Evolutionary conservation across 129 eudicot species (phyloP), one percentile per base, ranked within the genome.

Genomic region (Helianthus tuberosus): DNA sequence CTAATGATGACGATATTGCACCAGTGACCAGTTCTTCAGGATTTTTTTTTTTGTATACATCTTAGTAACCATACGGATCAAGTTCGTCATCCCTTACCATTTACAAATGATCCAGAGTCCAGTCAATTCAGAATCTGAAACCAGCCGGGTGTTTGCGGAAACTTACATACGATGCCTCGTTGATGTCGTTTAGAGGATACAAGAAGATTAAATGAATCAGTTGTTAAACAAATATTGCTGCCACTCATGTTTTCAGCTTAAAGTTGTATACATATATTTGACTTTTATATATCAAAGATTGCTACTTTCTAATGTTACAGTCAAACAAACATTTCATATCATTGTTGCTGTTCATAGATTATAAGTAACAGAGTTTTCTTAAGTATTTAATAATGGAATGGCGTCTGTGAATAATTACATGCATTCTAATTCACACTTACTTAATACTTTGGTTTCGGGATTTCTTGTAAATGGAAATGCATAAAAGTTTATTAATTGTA

Each of bases 241-340:
- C 43, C 74, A 47, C 66, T 60, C 65, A 59, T 54, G 3, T 54
- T 32, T 60, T 60, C 41, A 29, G 11, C 17, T 1, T 32, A 6
- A 32, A 41, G 54, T 17, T 13, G 54, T 72, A 58, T 74, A 41
- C 25, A 11, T 13, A 41, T 58, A 58, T 74, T 25, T 63, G 55
- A 20, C 43, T 51, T 64, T 38, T 5, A 65, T 7, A 11, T 13
- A 16, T 65, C 64, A 43, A 59, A 72, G 46, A 29, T 60, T 7
- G 54, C 46, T 71, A 1, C 36, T 38, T 6, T 20, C 3, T 39
- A 13, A 32, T 14, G n/a, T n/a, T 27, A 13, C 13, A 61, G 46
- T 61, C 44, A 61, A 61, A 61, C n/a, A 27, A 59, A 12, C 27
- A 25, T 20, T 25, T 9, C 12, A 25, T 25, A 17, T 58, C 16